Conservation (phyloP, 129 eudicot genomes). For the Arctium minus region DNA sequence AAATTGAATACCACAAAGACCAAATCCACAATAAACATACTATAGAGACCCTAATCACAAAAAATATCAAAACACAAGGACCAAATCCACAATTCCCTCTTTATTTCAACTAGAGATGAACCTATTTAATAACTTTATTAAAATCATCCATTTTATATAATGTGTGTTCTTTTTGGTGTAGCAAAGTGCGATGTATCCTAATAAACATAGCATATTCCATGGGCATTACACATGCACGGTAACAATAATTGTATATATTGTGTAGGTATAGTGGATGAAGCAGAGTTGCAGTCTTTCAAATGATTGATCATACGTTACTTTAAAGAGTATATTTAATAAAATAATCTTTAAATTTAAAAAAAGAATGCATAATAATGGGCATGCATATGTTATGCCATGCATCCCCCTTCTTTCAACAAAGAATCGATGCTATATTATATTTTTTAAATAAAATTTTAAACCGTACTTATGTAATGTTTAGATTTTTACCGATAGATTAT, state of each 20-base stretch:
- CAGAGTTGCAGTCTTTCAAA: constrained; percentile 9
- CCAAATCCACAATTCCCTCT: too few relatives aligned
- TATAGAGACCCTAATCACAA: too few relatives aligned
- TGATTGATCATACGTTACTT: not conserved
- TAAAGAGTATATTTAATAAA: constrained; percentile 2
- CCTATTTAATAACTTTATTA: too few relatives aligned
- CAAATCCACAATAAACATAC: too few relatives aligned
- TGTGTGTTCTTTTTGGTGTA: not conserved
- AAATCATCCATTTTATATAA: not conserved
- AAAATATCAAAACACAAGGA: too few relatives aligned
- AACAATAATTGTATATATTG: not conserved
- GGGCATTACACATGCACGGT: not conserved
- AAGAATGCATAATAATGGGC: constrained; percentile 1
- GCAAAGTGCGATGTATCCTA: constrained; percentile 7
- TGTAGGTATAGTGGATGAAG: constrained; percentile 3
- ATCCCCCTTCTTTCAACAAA: not conserved
- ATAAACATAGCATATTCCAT: not conserved
- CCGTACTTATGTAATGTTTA: too few relatives aligned
- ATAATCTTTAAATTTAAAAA: constrained; percentile 9
- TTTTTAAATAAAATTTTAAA: too few relatives aligned
- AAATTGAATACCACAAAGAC: too few relatives aligned
- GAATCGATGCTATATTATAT: too few relatives aligned
- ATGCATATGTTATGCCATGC: constrained; percentile 4
- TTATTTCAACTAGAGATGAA: too few relatives aligned
- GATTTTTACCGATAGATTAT: too few relatives aligned